These are phyloP conservation scores for Zymoseptoria ardabiliae DNA, from an alignment of 2,329 filamentous ascomycete genomes.

Conservation along the genomic window DNA sequence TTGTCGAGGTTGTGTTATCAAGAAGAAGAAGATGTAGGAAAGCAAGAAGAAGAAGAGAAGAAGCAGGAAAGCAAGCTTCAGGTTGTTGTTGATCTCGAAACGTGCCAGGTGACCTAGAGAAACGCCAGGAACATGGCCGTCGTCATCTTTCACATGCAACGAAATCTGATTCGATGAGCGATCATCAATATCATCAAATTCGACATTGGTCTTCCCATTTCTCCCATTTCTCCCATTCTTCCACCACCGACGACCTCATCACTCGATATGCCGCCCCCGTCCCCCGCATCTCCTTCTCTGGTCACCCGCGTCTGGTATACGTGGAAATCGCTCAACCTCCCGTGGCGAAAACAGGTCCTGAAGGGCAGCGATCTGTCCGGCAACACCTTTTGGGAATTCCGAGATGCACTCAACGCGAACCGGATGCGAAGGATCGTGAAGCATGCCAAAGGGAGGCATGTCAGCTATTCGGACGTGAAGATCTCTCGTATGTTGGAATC, in stretches of 20 bases:
- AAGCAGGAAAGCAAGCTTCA: neutral
- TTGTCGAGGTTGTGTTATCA: too few relatives aligned
- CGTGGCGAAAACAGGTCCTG: constrained; percentile 55
- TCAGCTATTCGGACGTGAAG: constrained; percentile 53
- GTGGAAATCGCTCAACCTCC: constrained; percentile 56
- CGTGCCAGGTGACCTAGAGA: neutral
- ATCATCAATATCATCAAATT: neutral
- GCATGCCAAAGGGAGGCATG: constrained; percentile 37
- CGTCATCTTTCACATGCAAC: neutral
- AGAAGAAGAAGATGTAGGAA: too few relatives aligned
- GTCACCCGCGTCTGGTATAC: constrained; percentile 48
- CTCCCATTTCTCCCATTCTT: neutral
- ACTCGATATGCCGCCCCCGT: constrained; percentile 1
- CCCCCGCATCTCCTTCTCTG: constrained; percentile 2
- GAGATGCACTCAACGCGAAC: constrained; percentile 47
- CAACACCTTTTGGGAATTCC: constrained; percentile 63
- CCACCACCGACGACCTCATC: neutral
- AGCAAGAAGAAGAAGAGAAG: neutral
- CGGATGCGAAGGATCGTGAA: constrained; percentile 54
- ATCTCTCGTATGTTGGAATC: constrained; percentile 43
- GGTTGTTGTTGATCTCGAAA: neutral
- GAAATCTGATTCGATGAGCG: neutral
- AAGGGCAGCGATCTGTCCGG: constrained; percentile 54
- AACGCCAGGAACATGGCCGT: neutral
- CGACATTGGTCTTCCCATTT: neutral